A percentile compares a stretch with the other conserved stretches of the same genome.
Conservation (phyloP, 1,284 basidiomycete species). For the Porodaedalea pini region DNA sequence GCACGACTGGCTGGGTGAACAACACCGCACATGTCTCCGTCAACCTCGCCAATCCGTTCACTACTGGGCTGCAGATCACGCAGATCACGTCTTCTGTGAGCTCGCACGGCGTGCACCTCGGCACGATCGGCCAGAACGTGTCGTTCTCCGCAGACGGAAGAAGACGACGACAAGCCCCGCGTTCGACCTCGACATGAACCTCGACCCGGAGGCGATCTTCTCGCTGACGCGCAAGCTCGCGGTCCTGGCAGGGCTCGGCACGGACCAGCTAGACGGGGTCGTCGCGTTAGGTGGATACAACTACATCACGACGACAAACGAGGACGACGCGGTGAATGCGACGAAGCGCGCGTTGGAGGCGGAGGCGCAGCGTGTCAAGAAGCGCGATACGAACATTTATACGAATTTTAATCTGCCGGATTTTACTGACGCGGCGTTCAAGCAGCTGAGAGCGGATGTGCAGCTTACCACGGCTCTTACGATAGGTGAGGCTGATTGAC, state of each 20-base stretch:
- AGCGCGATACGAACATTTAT: conserved; percentile 27
- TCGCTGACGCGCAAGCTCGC: conserved; percentile 67
- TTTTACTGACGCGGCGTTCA: conserved; percentile 67
- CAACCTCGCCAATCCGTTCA: conserved; percentile 67
- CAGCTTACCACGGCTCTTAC: conserved; percentile 51
- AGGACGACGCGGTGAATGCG: conserved; percentile 26
- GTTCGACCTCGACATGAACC: conserved; percentile 64
- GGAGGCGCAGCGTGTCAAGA: neutral
- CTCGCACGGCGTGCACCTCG: conserved; percentile 62
- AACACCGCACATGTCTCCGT: conserved; percentile 70
- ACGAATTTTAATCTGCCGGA: conserved; percentile 67
- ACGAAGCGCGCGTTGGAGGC: conserved; percentile 2
- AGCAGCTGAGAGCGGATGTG: conserved; percentile 60
- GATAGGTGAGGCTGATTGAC: conserved; percentile 62
- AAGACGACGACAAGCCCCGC: conserved; percentile 55
- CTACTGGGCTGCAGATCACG: conserved; percentile 56
- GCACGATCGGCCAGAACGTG: conserved; percentile 56
- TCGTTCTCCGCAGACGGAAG: conserved; percentile 53
- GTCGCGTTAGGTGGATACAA: conserved; percentile 67
- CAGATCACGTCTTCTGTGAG: conserved; percentile 62
- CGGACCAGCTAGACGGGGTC: conserved; percentile 64
- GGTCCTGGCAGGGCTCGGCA: conserved; percentile 58
- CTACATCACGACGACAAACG: conserved; percentile 46
- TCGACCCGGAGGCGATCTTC: conserved; percentile 70
- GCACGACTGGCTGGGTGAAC: conserved; percentile 60